These are phyloP conservation scores for Tillandsia leiboldiana DNA, from an alignment of 176 grass and related monocot species.

Conservation along the genomic window DNA sequence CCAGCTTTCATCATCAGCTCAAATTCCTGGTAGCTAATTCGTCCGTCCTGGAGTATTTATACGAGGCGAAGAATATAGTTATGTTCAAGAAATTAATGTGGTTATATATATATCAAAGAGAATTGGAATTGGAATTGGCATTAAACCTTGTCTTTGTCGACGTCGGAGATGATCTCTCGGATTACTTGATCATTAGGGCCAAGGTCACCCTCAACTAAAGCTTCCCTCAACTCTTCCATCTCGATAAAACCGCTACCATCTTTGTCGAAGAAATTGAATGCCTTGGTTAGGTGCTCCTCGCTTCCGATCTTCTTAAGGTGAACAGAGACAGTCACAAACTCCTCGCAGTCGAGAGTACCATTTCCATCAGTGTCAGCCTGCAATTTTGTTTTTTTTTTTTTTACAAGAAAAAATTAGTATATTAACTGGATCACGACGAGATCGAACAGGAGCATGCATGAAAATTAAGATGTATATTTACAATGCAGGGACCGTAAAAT, in stretches of 20 bases:
- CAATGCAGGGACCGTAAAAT: not conserved
- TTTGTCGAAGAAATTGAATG: constrained; percentile 84
- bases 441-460: not conserved
- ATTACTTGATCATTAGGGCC: constrained; percentile 49
- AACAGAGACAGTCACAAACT: constrained; percentile 79
- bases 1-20: constrained; percentile 92
- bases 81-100: not conserved
- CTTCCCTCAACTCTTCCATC: constrained; percentile 66
- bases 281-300: constrained; percentile 65
- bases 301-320: constrained; percentile 79
- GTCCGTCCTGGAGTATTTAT: constrained; percentile 67
- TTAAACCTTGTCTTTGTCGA: constrained; percentile 65
- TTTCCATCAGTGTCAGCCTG: constrained; percentile 68
- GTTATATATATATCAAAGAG: not conserved
- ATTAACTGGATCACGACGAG: not conserved
- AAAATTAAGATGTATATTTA: not conserved
- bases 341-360: constrained; percentile 61
- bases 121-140: not conserved
- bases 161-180: constrained; percentile 54
- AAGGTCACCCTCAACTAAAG: constrained; percentile 51
- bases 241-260: constrained; percentile 72
- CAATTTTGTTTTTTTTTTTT: not conserved
- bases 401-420: not conserved
- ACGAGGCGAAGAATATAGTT: not conserved
- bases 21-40: constrained; percentile 78